Evolutionary conservation across 169 alveolate species (phyloP).

Genomic region (Plasmodium vivax): DNA sequence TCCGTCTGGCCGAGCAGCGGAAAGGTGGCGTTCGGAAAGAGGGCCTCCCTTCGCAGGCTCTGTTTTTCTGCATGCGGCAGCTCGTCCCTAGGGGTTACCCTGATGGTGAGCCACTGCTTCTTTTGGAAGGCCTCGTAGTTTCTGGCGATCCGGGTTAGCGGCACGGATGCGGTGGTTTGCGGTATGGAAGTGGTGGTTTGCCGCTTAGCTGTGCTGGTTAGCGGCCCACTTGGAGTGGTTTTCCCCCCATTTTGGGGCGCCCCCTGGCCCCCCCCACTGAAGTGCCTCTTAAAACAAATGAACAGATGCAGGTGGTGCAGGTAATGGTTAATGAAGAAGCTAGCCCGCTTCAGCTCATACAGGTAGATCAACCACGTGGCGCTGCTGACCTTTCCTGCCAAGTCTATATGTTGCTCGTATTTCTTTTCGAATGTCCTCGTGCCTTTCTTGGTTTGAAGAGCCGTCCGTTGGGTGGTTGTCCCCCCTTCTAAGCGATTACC

Average conservation of each 20-base stretch:
- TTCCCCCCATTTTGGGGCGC: too few relatives aligned
- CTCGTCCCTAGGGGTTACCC: neutral
- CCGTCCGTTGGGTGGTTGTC: neutral
- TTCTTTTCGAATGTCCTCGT: conserved; percentile 59
- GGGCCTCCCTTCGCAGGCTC: neutral
- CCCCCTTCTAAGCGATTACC: neutral
- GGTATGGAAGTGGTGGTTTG: neutral
- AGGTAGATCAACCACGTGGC: conserved; percentile 93
- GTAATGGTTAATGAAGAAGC: conserved; percentile 63
- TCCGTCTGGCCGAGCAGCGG: neutral
- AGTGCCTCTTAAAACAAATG: conserved; percentile 30
- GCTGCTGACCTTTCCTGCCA: conserved; percentile 90
- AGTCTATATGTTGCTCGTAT: conserved; percentile 78
- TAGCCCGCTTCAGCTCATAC: conserved; percentile 88
- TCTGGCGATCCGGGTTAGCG: neutral
- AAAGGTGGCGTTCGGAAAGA: neutral
- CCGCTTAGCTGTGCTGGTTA: neutral
- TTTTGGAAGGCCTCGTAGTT: conserved; percentile 4
- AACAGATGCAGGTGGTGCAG: conserved; percentile 37
- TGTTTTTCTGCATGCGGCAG: neutral
- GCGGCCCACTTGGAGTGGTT: too few relatives aligned
- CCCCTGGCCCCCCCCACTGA: neutral
- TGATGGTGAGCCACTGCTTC: conserved; percentile 15
- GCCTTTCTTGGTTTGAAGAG: neutral
- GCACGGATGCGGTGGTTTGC: neutral